Evolutionary conservation across 1,284 basidiomycete genomes (phyloP).

Genomic region (Cerioporus squamosus): DNA sequence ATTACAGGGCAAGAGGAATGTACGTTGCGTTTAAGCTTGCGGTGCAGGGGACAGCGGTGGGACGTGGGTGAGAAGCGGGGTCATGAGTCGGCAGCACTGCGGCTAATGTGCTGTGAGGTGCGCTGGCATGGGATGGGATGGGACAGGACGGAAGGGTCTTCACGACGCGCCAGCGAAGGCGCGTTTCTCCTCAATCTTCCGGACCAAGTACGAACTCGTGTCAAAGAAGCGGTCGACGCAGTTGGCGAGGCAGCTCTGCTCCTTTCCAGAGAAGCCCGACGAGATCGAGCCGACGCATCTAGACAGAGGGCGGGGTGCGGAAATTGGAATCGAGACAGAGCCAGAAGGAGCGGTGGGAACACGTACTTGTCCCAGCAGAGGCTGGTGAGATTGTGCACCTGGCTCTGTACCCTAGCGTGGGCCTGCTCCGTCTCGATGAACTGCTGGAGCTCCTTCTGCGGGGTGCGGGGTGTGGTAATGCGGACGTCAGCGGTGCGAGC

Average conservation of each 20-base stretch:
- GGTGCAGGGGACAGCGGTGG: not conserved
- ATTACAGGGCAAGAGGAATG: conserved; percentile 2
- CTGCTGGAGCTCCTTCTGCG: conserved; percentile 81
- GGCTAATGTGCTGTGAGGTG: not conserved
- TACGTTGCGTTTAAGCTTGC: conserved; percentile 2
- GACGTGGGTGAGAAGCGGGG: not conserved
- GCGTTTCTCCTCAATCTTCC: conserved; percentile 74
- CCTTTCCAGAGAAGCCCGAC: conserved; percentile 73
- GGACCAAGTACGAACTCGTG: conserved; percentile 87
- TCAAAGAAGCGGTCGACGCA: conserved; percentile 96
- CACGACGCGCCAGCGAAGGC: conserved; percentile 17
- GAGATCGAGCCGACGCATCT: conserved; percentile 28
- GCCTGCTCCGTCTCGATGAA: conserved; percentile 92
- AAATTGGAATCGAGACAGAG: conserved; percentile 21
- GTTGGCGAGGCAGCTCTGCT: conserved; percentile 87
- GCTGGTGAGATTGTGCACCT: conserved; percentile 73
- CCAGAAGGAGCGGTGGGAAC: conserved; percentile 20
- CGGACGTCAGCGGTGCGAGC: not conserved
- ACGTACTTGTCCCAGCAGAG: conserved; percentile 91
- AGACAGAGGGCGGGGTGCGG: conserved; percentile 11
- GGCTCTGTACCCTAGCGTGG: conserved; percentile 77
- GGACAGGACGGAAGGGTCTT: not conserved
- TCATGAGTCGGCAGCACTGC: not conserved
- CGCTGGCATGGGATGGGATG: not conserved
- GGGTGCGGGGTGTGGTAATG: too few species aligned